Conservation (phyloP, 345 rosid genomes). For the Salix viminalis region DNA sequence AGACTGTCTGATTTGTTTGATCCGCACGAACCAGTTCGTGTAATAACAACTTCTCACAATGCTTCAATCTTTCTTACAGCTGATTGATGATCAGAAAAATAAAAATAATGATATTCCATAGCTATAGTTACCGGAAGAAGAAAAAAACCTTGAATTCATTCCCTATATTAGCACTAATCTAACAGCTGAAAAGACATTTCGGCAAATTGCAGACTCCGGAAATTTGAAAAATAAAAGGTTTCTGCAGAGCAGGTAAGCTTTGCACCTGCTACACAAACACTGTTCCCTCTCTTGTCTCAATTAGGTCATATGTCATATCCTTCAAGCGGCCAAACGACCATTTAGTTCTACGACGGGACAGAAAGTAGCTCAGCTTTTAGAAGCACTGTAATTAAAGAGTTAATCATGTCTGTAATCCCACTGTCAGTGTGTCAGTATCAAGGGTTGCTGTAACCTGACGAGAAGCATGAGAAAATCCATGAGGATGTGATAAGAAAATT, state of each 20-base stretch:
- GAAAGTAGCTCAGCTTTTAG: background rate
- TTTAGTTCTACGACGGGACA: background rate
- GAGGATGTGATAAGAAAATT: background rate
- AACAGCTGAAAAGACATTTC: constrained; percentile 10
- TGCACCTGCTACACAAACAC: constrained; percentile 13
- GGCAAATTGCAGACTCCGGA: constrained; percentile 16
- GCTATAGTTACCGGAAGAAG: background rate
- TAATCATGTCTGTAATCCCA: background rate
- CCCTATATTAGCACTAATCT: constrained; percentile 17
- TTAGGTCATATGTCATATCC: constrained; percentile 1
- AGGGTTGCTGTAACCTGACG: background rate
- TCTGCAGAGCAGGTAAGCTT: background rate
- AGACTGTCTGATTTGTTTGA: background rate
- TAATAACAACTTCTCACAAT: background rate
- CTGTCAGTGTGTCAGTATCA: constrained; percentile 1
- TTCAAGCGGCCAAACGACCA: background rate
- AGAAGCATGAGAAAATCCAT: constrained; percentile 6
- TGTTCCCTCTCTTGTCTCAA: background rate
- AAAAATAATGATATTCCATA: background rate
- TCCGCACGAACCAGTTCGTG: background rate
- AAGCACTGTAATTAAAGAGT: background rate
- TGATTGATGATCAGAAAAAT: background rate
- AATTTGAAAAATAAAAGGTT: background rate
- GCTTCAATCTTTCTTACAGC: background rate
- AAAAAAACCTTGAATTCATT: background rate